Conservation (phyloP, 306 rosid genomes). For the Dalbergia oliveri region DNA sequence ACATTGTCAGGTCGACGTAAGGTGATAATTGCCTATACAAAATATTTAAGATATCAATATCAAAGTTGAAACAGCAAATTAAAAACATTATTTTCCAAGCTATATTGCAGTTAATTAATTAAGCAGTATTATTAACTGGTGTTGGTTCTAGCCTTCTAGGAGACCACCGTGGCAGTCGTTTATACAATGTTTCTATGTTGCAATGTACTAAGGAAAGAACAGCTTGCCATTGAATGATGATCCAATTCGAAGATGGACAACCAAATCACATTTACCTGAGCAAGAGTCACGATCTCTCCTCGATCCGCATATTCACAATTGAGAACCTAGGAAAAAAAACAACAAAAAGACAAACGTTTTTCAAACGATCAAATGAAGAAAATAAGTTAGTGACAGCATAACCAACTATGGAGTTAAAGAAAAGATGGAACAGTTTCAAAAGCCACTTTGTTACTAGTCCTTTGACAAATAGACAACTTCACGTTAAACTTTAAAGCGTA, state of each 20-base stretch:
- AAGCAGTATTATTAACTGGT: background rate
- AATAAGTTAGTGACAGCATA: too few species aligned
- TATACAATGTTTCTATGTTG: background rate
- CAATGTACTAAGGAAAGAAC: background rate
- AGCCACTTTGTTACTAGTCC: too few species aligned
- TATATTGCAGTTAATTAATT: background rate
- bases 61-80: background rate
- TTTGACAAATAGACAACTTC: too few species aligned
- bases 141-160: too few species aligned
- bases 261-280: constrained; percentile 68
- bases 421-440: too few species aligned
- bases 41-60: background rate
- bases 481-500: too few species aligned
- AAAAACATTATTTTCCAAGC: background rate
- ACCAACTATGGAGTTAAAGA: too few species aligned
- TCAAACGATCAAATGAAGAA: too few species aligned
- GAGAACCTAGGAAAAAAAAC: constrained; percentile 72
- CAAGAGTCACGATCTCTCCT: constrained; percentile 91
- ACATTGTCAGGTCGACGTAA: constrained; percentile 20
- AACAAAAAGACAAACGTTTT: too few species aligned
- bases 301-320: constrained; percentile 95
- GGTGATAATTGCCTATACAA: constrained; percentile 2
- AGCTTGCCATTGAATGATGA: background rate
- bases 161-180: too few species aligned
- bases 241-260: constrained; percentile 25